phyloP scores from a whole-genome alignment of 805 yeast species.

The Candida ovalis region DNA sequence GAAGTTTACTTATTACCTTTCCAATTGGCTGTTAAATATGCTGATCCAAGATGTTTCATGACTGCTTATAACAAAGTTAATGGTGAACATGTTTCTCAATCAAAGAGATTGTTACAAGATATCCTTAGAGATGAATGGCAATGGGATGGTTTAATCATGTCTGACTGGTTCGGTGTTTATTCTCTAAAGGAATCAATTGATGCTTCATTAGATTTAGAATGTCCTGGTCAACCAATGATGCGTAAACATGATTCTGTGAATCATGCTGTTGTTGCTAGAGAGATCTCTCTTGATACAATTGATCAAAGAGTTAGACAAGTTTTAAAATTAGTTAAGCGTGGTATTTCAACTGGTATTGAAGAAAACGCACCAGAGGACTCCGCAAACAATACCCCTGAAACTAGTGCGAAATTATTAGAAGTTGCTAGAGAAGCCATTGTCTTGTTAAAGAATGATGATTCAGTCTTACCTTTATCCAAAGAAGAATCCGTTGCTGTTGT shows the following conservation, averaged over 20 bases:
- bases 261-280: conserved; percentile 42
- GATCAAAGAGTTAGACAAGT: conserved; percentile 48
- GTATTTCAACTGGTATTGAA: conserved; percentile 40
- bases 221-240: conserved; percentile 60
- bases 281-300: conserved; percentile 38
- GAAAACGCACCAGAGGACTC: conserved; percentile 36
- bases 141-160: conserved; percentile 54
- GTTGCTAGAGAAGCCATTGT: conserved; percentile 52
- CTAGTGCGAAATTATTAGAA: conserved; percentile 39
- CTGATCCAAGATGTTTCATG: conserved; percentile 57
- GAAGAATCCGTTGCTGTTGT: conserved; percentile 45
- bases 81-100: conserved; percentile 57
- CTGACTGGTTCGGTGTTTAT: conserved; percentile 65
- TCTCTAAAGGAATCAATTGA: conserved; percentile 44
- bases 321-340: conserved; percentile 45
- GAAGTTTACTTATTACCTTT: conserved; percentile 64
- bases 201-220: conserved; percentile 61
- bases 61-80: conserved; percentile 61
- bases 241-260: conserved; percentile 38
- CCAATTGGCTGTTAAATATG: conserved; percentile 53
- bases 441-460: conserved; percentile 49
- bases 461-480: conserved; percentile 44
- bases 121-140: conserved; percentile 55
- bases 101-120: conserved; percentile 40
- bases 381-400: conserved; percentile 46